phyloP scores from a whole-genome alignment of 228 moss, liverwort and hornwort species.

The Sphagnum magellanicum region DNA sequence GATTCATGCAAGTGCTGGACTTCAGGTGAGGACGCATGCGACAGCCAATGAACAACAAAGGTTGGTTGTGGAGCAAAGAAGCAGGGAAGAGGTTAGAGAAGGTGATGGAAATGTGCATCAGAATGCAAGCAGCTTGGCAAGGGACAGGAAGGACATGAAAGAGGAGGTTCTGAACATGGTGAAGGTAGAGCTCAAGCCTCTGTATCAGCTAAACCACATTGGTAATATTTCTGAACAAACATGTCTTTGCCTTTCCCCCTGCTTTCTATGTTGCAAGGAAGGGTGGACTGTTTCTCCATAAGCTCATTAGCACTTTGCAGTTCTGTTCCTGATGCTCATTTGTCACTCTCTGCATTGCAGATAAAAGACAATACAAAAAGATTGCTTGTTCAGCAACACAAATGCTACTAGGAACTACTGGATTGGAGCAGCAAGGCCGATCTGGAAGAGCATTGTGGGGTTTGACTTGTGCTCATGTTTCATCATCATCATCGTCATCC shows the following conservation, averaged over 20 bases:
- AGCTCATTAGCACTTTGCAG: too few relatives aligned
- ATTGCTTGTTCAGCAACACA: slow-evolving; percentile 52
- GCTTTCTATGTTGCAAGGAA: background rate
- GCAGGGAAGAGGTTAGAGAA: background rate
- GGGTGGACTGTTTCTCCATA: background rate
- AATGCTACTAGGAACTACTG: slow-evolving; percentile 27
- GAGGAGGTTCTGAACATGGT: slow-evolving; percentile 64
- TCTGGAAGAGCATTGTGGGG: slow-evolving; percentile 35
- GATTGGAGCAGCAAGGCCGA: slow-evolving; percentile 29
- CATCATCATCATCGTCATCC: slow-evolving; percentile 33
- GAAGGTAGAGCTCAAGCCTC: slow-evolving; percentile 62
- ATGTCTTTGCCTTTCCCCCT: background rate
- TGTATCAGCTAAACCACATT: slow-evolving; percentile 69
- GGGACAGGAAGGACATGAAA: slow-evolving; percentile 42
- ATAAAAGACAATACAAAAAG: slow-evolving; percentile 40
- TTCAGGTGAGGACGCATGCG: background rate
- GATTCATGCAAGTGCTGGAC: slow-evolving; percentile 8
- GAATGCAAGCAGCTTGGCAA: slow-evolving; percentile 1
- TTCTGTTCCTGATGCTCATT: too few relatives aligned
- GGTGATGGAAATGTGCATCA: background rate
- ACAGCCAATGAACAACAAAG: background rate
- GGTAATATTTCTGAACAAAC: slow-evolving; percentile 26
- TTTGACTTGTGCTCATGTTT: slow-evolving; percentile 31
- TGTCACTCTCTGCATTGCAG: slow-evolving; percentile 7
- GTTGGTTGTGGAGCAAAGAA: background rate